Evolutionary conservation across 768 basidiomycete species (phyloP).

Genomic region (Tylopilus vinaceipallidus): DNA sequence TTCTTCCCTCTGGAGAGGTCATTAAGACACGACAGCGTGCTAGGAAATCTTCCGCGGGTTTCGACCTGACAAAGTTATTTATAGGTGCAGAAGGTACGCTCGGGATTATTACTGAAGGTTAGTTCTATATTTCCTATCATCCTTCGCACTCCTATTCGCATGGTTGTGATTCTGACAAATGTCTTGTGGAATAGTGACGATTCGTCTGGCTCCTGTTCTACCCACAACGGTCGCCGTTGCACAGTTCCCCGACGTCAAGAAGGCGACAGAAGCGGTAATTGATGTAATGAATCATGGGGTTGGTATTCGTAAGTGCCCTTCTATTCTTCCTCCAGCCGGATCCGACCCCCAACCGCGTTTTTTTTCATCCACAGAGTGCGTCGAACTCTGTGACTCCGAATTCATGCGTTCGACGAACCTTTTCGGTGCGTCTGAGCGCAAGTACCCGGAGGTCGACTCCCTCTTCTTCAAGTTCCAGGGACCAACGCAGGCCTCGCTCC

Average conservation of each 20-base stretch:
- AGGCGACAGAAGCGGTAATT: constrained; percentile 71
- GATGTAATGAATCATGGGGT: constrained; percentile 73
- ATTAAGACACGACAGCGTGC: constrained; percentile 83
- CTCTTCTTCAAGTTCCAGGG: constrained; percentile 91
- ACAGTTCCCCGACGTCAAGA: constrained; percentile 73
- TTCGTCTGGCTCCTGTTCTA: constrained; percentile 76
- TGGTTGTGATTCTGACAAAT: background rate
- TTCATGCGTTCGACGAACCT: constrained; percentile 65
- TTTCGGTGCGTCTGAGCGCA: constrained; percentile 49
- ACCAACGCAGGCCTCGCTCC: constrained; percentile 53
- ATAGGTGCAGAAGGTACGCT: constrained; percentile 82
- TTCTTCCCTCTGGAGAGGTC: constrained; percentile 83
- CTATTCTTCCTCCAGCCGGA: background rate
- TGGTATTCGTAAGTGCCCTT: constrained; percentile 60
- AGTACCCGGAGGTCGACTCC: constrained; percentile 63
- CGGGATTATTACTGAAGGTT: constrained; percentile 87
- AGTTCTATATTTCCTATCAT: background rate
- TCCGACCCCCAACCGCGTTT: background rate
- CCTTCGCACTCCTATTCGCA: background rate
- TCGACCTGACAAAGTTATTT: constrained; percentile 81
- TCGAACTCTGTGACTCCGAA: constrained; percentile 75
- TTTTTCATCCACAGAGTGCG: constrained; percentile 56
- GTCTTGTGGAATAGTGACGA: constrained; percentile 50
- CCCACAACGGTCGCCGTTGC: constrained; percentile 83
- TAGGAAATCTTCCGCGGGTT: constrained; percentile 86